Conservation (phyloP, 2,329 filamentous ascomycete genomes). For the Aspergillus oerlinghausenensis region DNA sequence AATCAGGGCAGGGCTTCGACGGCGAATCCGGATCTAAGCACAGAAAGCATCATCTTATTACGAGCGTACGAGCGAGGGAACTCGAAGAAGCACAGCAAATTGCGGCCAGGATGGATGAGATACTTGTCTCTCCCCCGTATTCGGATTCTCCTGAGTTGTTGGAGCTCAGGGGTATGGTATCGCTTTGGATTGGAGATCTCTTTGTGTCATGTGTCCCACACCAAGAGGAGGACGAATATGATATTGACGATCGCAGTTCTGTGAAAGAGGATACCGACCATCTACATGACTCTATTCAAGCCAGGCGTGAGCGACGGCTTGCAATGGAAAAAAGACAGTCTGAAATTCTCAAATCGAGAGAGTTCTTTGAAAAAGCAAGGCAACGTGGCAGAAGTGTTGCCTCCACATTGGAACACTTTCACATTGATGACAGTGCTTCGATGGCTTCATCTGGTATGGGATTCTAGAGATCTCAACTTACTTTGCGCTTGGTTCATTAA, state of each 20-base stretch:
- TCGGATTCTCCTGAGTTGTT: conserved; percentile 63
- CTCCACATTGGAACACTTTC: conserved; percentile 25
- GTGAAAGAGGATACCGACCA: conserved; percentile 15
- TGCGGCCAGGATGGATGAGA: conserved; percentile 63
- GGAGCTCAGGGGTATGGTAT: conserved; percentile 67
- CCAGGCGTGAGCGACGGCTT: conserved; percentile 27
- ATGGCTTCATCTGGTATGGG: conserved; percentile 1
- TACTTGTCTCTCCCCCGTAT: conserved; percentile 67
- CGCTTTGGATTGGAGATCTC: conserved; percentile 71
- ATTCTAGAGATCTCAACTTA: background rate
- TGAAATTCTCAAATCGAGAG: conserved; percentile 30
- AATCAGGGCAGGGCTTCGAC: conserved; percentile 20
- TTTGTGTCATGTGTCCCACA: conserved; percentile 30
- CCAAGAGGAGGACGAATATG: conserved; percentile 10
- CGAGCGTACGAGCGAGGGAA: conserved; percentile 47
- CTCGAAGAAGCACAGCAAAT: conserved; percentile 59
- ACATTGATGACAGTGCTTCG: conserved; percentile 22
- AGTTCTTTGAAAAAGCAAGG: conserved; percentile 32
- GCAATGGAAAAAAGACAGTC: conserved; percentile 30
- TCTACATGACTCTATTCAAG: conserved; percentile 23
- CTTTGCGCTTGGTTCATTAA: background rate
- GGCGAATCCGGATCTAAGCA: conserved; percentile 21
- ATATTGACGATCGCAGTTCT: conserved; percentile 13
- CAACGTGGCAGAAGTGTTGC: conserved; percentile 27
- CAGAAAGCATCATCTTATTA: conserved; percentile 31